Conservation (phyloP, 2,329 filamentous ascomycete genomes). For the Sporothrix inflata region DNA sequence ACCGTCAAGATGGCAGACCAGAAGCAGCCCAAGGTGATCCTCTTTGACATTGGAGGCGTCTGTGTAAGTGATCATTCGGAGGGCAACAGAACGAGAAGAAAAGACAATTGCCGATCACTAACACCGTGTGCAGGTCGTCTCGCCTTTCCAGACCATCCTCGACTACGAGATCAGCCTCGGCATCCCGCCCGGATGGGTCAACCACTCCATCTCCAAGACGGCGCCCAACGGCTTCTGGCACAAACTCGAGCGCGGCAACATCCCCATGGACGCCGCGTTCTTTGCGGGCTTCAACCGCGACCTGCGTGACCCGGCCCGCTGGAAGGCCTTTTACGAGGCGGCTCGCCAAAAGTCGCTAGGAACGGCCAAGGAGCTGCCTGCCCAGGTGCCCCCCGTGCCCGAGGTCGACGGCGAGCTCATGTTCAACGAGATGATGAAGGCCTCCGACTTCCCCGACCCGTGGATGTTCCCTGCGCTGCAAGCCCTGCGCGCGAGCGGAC, state of each 20-base stretch:
- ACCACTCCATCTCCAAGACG: constrained; percentile 81
- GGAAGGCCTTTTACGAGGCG: constrained; percentile 65
- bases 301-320: constrained; percentile 66
- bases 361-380: constrained; percentile 38
- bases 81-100: neutral
- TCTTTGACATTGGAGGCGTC: constrained; percentile 97
- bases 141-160: constrained; percentile 89
- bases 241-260: constrained; percentile 80
- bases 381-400: constrained; percentile 64
- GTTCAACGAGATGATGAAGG: constrained; percentile 89
- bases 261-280: constrained; percentile 73
- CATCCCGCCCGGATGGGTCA: constrained; percentile 88
- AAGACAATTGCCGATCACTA: constrained; percentile 25
- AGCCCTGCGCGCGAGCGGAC: constrained; percentile 64
- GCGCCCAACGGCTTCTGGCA: constrained; percentile 86
- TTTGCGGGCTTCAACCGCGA: constrained; percentile 77
- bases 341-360: constrained; percentile 36
- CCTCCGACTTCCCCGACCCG: constrained; percentile 72
- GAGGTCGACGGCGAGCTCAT: constrained; percentile 75
- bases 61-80: constrained; percentile 67
- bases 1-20: constrained; percentile 45
- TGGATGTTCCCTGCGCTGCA: constrained; percentile 85
- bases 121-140: constrained; percentile 66
- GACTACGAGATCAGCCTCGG: constrained; percentile 78
- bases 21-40: constrained; percentile 69